Percentiles rank a stretch among this genome's conserved stretches.
These are phyloP conservation scores for Saccharomycopsis javanensis DNA, from an alignment of 805 yeast species.

Conservation along the genomic window DNA sequence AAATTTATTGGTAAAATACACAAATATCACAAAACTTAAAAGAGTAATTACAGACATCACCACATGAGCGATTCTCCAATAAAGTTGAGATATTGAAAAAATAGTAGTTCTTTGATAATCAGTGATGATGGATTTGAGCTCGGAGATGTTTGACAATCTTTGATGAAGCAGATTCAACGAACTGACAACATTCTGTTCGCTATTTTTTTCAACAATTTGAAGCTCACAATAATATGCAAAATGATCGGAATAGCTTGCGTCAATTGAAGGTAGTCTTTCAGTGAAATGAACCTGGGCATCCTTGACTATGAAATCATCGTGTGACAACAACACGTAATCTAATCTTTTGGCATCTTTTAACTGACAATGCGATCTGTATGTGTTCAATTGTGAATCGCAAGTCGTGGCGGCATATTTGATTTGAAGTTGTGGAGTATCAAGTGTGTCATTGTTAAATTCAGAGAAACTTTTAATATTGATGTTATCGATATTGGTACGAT, in stretches of 20 bases:
- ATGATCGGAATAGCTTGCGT: conserved; percentile 82
- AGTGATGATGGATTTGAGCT: conserved; percentile 38
- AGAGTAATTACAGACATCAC: conserved; percentile 41
- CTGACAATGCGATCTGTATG: conserved; percentile 57
- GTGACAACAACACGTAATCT: conserved; percentile 76
- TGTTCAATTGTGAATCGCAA: conserved; percentile 78
- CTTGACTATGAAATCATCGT: conserved; percentile 17
- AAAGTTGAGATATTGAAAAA: conserved; percentile 37
- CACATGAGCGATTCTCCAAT: conserved; percentile 61
- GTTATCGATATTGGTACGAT: too few species aligned
- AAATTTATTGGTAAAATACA: conserved; percentile 47
- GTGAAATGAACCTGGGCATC: conserved; percentile 69
- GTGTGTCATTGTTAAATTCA: conserved; percentile 31
- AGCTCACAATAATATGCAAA: conserved; percentile 61
- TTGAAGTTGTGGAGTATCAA: conserved; percentile 49
- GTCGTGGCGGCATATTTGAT: conserved; percentile 71
- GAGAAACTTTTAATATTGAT: conserved; percentile 9
- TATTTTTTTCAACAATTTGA: conserved; percentile 20
- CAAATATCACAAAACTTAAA: conserved; percentile 44
- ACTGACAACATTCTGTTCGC: not conserved
- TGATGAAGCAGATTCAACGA: conserved; percentile 4
- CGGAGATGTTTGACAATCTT: conserved; percentile 27
- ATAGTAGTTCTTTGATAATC: conserved; percentile 43
- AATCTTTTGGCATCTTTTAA: conserved; percentile 73
- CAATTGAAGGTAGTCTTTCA: conserved; percentile 48